Evolutionary conservation across 352 stramenopile genomes (phyloP).

Genomic region (Globisporangium camurandrum): DNA sequence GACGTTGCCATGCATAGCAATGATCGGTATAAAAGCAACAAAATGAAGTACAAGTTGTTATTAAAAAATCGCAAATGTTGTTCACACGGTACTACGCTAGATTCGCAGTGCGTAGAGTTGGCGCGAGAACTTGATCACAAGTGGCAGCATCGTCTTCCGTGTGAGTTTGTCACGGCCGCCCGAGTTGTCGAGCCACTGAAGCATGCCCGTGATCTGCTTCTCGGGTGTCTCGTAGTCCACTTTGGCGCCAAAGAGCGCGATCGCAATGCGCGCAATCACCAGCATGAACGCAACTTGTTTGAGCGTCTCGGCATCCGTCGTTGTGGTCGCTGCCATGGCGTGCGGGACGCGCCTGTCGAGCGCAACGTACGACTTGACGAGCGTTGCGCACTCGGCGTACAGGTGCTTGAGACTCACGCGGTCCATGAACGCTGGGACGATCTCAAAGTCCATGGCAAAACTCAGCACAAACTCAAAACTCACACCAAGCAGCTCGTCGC

Average conservation of each 20-base stretch:
- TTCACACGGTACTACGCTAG: neutral
- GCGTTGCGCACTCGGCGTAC: constrained; percentile 44
- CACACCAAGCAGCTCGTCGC: constrained; percentile 48
- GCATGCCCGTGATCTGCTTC: constrained; percentile 53
- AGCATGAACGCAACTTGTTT: constrained; percentile 71
- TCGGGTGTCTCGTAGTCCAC: constrained; percentile 64
- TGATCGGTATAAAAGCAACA: too few species aligned
- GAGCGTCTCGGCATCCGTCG: constrained; percentile 51
- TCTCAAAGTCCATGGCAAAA: constrained; percentile 77
- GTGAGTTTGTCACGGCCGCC: constrained; percentile 58
- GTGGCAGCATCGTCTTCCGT: constrained; percentile 46
- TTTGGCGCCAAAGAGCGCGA: constrained; percentile 61
- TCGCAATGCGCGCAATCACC: constrained; percentile 50
- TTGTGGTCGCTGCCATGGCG: too few species aligned
- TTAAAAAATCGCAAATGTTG: too few species aligned
- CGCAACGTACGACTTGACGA: constrained; percentile 57
- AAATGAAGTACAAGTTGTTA: too few species aligned
- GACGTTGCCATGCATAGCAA: too few species aligned
- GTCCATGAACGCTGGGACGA: constrained; percentile 77
- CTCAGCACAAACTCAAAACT: constrained; percentile 55
- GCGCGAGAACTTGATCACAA: constrained; percentile 69
- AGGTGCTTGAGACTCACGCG: constrained; percentile 66
- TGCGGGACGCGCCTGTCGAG: constrained; percentile 46
- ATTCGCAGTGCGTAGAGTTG: constrained; percentile 47
- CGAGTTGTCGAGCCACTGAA: constrained; percentile 79